Evolutionary conservation across 2,329 filamentous ascomycete species (phyloP).

Genomic region (Talaromyces sp.): DNA sequence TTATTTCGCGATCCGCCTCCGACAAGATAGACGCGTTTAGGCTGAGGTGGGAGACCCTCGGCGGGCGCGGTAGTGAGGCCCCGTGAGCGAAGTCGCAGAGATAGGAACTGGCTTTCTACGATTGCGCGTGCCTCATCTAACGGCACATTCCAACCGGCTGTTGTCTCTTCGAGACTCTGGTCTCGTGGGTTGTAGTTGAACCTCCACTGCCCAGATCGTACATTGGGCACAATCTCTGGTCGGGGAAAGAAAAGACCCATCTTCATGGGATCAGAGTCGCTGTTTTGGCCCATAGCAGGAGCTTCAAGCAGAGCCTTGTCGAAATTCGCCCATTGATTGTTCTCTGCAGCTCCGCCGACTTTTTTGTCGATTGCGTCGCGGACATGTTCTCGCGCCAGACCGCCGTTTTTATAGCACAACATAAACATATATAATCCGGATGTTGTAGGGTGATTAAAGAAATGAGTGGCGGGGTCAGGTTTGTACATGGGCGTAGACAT

Average conservation of each 20-base stretch:
- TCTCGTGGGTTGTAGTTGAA: conserved; percentile 60
- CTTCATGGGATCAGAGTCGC: conserved; percentile 61
- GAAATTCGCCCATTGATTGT: conserved; percentile 72
- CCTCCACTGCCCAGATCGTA: conserved; percentile 80
- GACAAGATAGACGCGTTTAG: conserved; percentile 86
- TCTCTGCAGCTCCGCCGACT: conserved; percentile 42
- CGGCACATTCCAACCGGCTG: conserved; percentile 53
- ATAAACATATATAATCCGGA: conserved; percentile 97
- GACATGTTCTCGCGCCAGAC: conserved; percentile 83
- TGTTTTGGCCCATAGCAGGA: conserved; percentile 64
- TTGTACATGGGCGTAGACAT: conserved; percentile 94
- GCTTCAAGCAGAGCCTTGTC: conserved; percentile 68
- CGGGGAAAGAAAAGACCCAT: conserved; percentile 93
- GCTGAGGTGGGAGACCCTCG: conserved; percentile 68
- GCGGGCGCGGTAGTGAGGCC: conserved; percentile 64
- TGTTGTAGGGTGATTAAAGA: conserved; percentile 96
- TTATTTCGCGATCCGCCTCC: conserved; percentile 87
- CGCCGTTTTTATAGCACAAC: conserved; percentile 99
- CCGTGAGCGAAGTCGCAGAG: conserved; percentile 78
- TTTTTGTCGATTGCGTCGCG: conserved; percentile 70
- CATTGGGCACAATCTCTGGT: conserved; percentile 92
- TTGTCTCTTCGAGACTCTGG: conserved; percentile 52
- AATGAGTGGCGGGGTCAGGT: conserved; percentile 87
- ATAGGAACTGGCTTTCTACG: conserved; percentile 91
- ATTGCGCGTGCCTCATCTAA: conserved; percentile 78